Base-by-base conservation (phyloP, 352 stramenopile species). In the Plasmopara halstedii region DNA sequence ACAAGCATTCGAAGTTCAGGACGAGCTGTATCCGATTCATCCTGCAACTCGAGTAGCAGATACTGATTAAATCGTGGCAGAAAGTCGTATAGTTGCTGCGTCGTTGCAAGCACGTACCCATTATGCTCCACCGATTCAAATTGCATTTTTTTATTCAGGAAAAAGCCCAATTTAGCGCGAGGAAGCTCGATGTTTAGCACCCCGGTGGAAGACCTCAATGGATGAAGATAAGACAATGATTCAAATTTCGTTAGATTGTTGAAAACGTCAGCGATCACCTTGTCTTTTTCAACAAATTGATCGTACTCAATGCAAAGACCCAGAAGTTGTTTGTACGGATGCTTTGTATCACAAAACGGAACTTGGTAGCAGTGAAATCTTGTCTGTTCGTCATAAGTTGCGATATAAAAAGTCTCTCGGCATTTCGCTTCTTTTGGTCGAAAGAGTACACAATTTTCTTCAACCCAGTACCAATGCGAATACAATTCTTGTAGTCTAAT, bases 401-500 rank as follows among this genome's bases (percentile, higher is more conserved):
- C 40, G 27, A 68, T 23, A 26, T 56, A 74, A 18, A 51, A 46
- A 0, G 68, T 50, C 2, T 55, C 17, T 9, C 43, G 62, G 29
- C 17, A 15, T 2, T 54, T 62, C 1, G 62, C 50, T 2, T 29
- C 27, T 2, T 37, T 58, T 5, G 63, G 51, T 19, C 66, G 57
- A 6, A 80, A 58, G 1, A 83, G 18, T 3, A 85, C 53, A 27
- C 60, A 74, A 0, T 60, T 48, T 7, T 53, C 2, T 4, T 82
- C 58, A 8, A 76, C 36, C 66, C 68, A 83, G 15, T 70, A 72
- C 70, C 73, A 82, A 4, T 78, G 58, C 1, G 58, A 73, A 33
- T 80, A 67, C 18, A 83, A 19, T 8, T 60, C 9, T 9, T 27
- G 6, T 2, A 82, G 34, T 33, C 51, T 52, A 13, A 43, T 14